Evolutionary conservation across 768 basidiomycete genomes (phyloP), one percentile per base, ranked within the genome.

Genomic region (Neoboletus subvelutipes): DNA sequence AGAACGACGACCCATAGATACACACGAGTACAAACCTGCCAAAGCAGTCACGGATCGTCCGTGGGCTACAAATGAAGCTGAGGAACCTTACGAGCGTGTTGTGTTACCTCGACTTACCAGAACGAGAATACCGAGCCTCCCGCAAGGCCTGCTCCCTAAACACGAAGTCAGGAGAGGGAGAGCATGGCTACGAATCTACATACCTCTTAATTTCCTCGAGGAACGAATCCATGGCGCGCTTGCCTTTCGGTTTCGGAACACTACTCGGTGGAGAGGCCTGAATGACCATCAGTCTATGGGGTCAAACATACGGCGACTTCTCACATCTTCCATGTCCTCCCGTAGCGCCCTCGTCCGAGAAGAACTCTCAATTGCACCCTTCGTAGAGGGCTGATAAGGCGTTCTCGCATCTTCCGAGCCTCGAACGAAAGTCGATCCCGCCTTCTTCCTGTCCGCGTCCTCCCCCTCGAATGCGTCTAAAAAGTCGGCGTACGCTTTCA

Each of bases 201-300:
- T 46, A 90, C 96, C 84, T 84, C 76, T 98, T 98, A 57, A 99
- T 92, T 76, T 99, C 94, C 65, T 97, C 94, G 50, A 99, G 77
- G 70, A 98, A 99, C 2, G 87, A 74, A 72, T 98, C 95, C 93
- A 98, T 98, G 1, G 91, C 93, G 50, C 96, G 84, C 70, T 93
- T 97, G 3, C 97, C 97, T 70, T 93, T 97, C 0, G 91, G 87
- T 68, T 86, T 93, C 1, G 86, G 81, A 6, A 71, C 76, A 56
- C 66, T 68, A 24, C 70, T 57, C 15, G 87, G 83, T 24, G 90
- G 86, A n/a, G 83, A 81, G 0, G 80, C 78, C 81, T 87, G 50
- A 8, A 60, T 60, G 4, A 49, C 43, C 28, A 46, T 69, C 22
- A 62, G 57, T 18, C 41, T 9, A 43, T 20, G 26, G 3, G 17